Conservation (phyloP, 139 green algal genomes). For the Yamagishiella unicocca region DNA sequence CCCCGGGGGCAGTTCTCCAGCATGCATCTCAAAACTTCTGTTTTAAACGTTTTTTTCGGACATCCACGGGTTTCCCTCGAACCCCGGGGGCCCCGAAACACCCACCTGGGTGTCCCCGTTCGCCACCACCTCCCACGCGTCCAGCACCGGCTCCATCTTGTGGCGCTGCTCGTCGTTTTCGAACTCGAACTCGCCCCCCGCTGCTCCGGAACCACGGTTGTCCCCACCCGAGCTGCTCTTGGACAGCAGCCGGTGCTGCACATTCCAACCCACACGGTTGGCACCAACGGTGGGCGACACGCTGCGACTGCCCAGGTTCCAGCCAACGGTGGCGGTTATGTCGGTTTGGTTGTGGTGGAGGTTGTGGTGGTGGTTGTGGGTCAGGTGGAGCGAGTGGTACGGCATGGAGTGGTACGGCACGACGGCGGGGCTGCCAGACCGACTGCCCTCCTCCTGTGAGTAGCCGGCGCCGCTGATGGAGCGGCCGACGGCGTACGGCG, state of each 20-base stretch:
- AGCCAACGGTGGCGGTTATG: neutral
- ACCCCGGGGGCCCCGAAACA: no score
- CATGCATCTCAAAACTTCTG: no score
- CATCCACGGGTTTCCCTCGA: no score
- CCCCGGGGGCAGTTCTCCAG: no score
- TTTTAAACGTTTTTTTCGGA: no score
- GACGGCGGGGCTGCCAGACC: no score
- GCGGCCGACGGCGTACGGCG: neutral
- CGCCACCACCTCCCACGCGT: neutral
- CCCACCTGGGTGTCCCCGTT: slow-evolving; percentile 10
- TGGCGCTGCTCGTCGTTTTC: slow-evolving; percentile 19
- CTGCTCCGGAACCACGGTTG: neutral
- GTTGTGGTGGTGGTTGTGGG: slow-evolving; percentile 7
- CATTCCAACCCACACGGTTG: neutral
- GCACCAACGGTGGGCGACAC: neutral
- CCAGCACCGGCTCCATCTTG: slow-evolving; percentile 34
- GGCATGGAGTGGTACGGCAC: slow-evolving; percentile 22
- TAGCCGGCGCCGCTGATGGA: neutral
- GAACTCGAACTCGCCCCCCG: neutral
- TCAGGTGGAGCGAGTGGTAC: neutral
- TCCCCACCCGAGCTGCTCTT: neutral
- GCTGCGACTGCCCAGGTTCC: neutral
- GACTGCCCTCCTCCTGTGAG: no score
- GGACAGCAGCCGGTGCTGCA: neutral
- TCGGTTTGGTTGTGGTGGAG: slow-evolving; percentile 5